A percentile compares a stretch with the other conserved stretches of the same genome.
phyloP scores from a whole-genome alignment of 75 land plant genomes.

The Sequoiadendron giganteum region DNA sequence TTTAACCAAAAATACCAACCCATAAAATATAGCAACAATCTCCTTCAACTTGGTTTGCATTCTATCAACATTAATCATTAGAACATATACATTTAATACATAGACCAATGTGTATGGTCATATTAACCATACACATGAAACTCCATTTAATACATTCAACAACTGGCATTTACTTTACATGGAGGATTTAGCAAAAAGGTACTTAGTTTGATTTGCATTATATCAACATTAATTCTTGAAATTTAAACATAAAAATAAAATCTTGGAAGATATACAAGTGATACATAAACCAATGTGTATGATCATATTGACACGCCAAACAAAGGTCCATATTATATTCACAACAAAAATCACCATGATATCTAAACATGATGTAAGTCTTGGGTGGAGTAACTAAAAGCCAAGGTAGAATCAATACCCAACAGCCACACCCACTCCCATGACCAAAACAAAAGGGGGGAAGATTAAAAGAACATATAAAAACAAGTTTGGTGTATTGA shows the following conservation, averaged over 20 bases:
- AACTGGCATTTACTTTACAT: no score
- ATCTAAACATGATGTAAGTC: background rate
- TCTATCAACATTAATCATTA: no score
- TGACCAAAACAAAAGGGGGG: slow-evolving; percentile 1
- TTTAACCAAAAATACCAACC: no score
- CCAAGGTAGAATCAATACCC: slow-evolving; percentile 5
- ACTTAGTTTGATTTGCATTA: background rate
- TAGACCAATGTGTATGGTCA: no score
- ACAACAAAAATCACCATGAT: slow-evolving; percentile 9
- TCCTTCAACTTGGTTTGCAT: no score
- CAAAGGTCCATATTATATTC: background rate
- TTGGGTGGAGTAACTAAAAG: background rate
- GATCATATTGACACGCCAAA: background rate
- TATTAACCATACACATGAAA: no score
- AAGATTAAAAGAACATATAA: background rate
- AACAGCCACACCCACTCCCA: background rate
- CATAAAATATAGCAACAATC: no score
- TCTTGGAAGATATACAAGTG: background rate
- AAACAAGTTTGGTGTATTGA: slow-evolving; percentile 9
- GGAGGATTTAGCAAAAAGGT: background rate
- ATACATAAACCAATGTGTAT: background rate
- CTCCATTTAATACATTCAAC: no score
- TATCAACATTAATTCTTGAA: background rate
- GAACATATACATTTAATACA: no score
- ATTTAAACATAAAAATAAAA: background rate